A percentile compares a stretch with the other conserved stretches of the same genome.
Conservation (phyloP, 2,329 filamentous ascomycete genomes). For the Dissoconium aciculare region DNA sequence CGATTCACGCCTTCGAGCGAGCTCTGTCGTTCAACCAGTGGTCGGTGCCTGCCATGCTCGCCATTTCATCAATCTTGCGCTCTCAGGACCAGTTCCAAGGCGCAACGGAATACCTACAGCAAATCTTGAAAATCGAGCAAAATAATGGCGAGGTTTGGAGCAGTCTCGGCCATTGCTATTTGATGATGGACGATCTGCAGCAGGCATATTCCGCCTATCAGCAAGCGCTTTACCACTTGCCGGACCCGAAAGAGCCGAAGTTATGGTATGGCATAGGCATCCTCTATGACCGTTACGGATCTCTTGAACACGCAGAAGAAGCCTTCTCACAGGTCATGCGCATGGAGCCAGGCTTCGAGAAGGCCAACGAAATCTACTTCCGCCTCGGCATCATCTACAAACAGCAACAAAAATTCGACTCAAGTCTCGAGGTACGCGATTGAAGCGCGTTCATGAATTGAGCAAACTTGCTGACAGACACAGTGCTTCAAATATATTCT, state of each 20-base stretch:
- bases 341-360: constrained; percentile 94
- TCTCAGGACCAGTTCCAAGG: constrained; percentile 88
- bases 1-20: constrained; percentile 78
- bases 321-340: constrained; percentile 98
- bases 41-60: constrained; percentile 83
- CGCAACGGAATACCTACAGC: constrained; percentile 82
- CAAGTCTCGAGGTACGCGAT: constrained; percentile 69
- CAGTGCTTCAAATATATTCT: constrained; percentile 99
- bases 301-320: constrained; percentile 90
- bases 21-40: constrained; percentile 75
- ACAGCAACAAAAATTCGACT: constrained; percentile 83
- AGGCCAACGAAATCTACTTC: constrained; percentile 98
- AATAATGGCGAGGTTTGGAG: constrained; percentile 94
- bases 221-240: constrained; percentile 80
- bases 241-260: constrained; percentile 94
- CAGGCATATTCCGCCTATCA: constrained; percentile 96
- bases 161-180: constrained; percentile 88
- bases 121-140: constrained; percentile 75
- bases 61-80: constrained; percentile 79
- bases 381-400: constrained; percentile 99
- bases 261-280: constrained; percentile 99
- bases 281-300: constrained; percentile 89
- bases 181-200: constrained; percentile 98
- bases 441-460: constrained; percentile 1
- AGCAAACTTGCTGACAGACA: too few relatives aligned